Percentiles rank a stretch among this genome's conserved stretches.
Conservation (phyloP, 176 grass and related monocot genomes). For the Hyparrhenia diplandra region DNA sequence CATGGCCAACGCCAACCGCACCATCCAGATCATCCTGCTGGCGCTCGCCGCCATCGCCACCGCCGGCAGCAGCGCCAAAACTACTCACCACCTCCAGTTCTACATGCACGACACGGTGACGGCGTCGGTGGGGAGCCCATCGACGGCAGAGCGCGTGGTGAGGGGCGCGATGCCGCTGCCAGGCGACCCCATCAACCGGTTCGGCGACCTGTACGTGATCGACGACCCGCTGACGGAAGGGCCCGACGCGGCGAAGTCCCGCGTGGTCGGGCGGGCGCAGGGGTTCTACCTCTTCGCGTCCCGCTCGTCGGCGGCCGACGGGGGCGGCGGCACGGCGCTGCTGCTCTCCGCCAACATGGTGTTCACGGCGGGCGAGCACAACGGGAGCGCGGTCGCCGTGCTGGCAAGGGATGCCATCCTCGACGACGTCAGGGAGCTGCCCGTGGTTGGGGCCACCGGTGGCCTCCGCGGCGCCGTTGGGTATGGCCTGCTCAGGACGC, state of each 20-base stretch:
- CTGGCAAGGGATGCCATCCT: slow-evolving; percentile 29
- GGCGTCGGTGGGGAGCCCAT: neutral
- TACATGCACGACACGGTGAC: slow-evolving; percentile 60
- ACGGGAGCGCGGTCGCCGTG: slow-evolving; percentile 46
- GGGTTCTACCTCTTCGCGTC: slow-evolving; percentile 42
- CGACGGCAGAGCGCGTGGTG: slow-evolving; percentile 34
- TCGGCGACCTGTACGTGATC: slow-evolving; percentile 49
- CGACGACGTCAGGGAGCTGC: slow-evolving; percentile 38
- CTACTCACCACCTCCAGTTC: slow-evolving; percentile 61
- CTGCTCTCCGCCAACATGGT: slow-evolving; percentile 28
- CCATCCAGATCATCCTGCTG: neutral
- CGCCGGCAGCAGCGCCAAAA: neutral
- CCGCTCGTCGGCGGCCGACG: too few relatives aligned
- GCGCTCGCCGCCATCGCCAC: neutral
- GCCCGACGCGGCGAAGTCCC: slow-evolving; percentile 7
- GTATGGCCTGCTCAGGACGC: slow-evolving; percentile 47
- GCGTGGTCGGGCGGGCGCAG: slow-evolving; percentile 41
- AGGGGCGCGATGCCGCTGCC: slow-evolving; percentile 3
- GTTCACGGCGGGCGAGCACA: slow-evolving; percentile 39
- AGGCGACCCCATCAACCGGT: neutral
- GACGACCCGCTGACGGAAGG: slow-evolving; percentile 62
- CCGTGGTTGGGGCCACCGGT: slow-evolving; percentile 45
- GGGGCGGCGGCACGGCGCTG: neutral
- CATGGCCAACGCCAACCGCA: neutral
- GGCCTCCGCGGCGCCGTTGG: slow-evolving; percentile 32